Conservation (phyloP, 345 rosid genomes). For the Anastatica hierochuntica region DNA sequence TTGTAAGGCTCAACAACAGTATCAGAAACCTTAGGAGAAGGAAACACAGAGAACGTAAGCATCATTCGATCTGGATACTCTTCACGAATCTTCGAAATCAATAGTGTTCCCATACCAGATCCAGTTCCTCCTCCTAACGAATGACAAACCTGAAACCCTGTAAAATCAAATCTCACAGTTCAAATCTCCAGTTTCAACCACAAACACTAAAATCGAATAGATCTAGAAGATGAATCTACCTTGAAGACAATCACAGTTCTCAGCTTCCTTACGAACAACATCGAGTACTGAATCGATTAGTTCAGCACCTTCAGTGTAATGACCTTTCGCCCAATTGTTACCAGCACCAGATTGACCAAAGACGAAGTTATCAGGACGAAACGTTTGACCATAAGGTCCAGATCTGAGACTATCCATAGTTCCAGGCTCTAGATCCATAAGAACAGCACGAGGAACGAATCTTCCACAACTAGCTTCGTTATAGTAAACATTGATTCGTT, state of each 20-base stretch:
- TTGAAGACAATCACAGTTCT: slow-evolving; percentile 20
- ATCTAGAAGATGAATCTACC: slow-evolving; percentile 4
- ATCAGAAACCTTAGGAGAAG: too few relatives aligned
- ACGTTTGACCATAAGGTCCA: slow-evolving; percentile 17
- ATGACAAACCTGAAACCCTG: slow-evolving; percentile 19
- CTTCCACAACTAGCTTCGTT: slow-evolving; percentile 18
- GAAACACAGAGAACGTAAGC: slow-evolving; percentile 18
- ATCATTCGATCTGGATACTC: slow-evolving; percentile 22
- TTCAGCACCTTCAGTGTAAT: too few relatives aligned
- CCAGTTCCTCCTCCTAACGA: slow-evolving; percentile 23
- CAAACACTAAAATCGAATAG: neutral
- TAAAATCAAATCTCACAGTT: neutral
- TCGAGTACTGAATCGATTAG: too few relatives aligned
- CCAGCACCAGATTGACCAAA: slow-evolving; percentile 14
- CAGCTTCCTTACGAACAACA: slow-evolving; percentile 4
- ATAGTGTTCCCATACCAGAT: slow-evolving; percentile 20
- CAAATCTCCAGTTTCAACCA: neutral
- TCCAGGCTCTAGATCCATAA: slow-evolving; percentile 19
- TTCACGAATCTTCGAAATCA: slow-evolving; percentile 20
- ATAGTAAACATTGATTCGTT: slow-evolving; percentile 13
- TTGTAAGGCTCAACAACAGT: slow-evolving; percentile 23
- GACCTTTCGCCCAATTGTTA: too few relatives aligned
- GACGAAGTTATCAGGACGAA: slow-evolving; percentile 20
- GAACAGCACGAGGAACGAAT: slow-evolving; percentile 18
- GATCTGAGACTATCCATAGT: slow-evolving; percentile 20